These are phyloP conservation scores for Clitopilus hobsonii DNA, from an alignment of 768 basidiomycete genomes.

Conservation along the genomic window DNA sequence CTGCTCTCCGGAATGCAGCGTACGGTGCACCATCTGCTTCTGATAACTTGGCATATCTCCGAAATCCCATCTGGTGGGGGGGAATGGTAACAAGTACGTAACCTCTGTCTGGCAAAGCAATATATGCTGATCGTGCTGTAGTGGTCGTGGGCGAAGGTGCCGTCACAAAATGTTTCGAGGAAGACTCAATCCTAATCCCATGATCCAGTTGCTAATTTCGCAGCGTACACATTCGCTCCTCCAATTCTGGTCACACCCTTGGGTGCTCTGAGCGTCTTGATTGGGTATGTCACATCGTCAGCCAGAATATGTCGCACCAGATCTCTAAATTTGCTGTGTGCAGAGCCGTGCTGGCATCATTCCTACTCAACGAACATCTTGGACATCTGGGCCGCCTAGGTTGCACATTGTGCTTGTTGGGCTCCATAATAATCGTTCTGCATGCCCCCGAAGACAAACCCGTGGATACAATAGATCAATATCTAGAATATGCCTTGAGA, in stretches of 20 bases:
- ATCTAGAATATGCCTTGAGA: conserved; percentile 87
- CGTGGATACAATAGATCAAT: conserved; percentile 89
- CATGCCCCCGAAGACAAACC: conserved; percentile 97
- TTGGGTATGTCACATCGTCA: conserved; percentile 63
- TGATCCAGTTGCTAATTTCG: conserved; percentile 75
- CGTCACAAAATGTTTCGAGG: background rate
- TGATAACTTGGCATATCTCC: conserved; percentile 82
- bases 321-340: too few species aligned
- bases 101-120: conserved; percentile 3
- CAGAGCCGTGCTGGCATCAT: conserved; percentile 91
- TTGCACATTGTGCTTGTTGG: conserved; percentile 78
- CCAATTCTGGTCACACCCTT: conserved; percentile 97
- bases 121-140: conserved; percentile 24
- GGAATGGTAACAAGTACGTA: conserved; percentile 87
- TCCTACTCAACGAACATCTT: conserved; percentile 88
- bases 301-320: too few species aligned
- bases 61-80: conserved; percentile 95
- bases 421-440: conserved; percentile 90
- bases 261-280: conserved; percentile 93
- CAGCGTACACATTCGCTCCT: conserved; percentile 96
- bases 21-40: conserved; percentile 58
- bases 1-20: conserved; percentile 48
- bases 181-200: conserved; percentile 2
- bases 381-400: conserved; percentile 90
- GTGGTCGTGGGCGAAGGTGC: conserved; percentile 92